phyloP scores from a whole-genome alignment of 2,329 filamentous ascomycete genomes.

The Pseudonectria foliicola region DNA sequence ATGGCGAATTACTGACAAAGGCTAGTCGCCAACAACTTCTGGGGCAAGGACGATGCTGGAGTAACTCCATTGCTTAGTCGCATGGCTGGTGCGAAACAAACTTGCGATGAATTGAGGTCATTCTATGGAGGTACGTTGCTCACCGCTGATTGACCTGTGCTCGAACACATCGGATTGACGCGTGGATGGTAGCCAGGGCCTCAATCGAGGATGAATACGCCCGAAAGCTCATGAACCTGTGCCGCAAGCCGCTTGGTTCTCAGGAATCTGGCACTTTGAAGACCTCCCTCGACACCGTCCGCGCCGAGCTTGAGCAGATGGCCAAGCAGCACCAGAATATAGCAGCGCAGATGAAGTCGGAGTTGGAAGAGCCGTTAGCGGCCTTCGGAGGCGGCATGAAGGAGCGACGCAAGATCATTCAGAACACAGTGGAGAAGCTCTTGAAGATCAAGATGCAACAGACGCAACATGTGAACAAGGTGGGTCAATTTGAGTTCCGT shows the following conservation, averaged over 20 bases:
- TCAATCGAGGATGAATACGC: constrained; percentile 96
- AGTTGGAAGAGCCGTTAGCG: constrained; percentile 85
- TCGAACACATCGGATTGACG: background rate
- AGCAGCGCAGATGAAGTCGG: constrained; percentile 88
- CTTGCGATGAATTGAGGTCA: constrained; percentile 83
- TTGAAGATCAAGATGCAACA: constrained; percentile 91
- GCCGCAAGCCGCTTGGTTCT: constrained; percentile 82
- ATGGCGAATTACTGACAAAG: constrained; percentile 10
- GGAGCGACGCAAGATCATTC: constrained; percentile 92
- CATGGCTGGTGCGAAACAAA: constrained; percentile 90
- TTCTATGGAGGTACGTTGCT: constrained; percentile 70
- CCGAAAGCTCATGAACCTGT: constrained; percentile 77
- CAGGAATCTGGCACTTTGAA: constrained; percentile 79
- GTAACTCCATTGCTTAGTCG: constrained; percentile 86
- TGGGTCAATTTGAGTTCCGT: constrained; percentile 27
- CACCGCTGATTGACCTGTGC: background rate
- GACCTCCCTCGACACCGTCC: constrained; percentile 76
- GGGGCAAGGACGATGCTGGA: constrained; percentile 98
- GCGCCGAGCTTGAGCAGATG: constrained; percentile 86
- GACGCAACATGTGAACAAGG: constrained; percentile 86
- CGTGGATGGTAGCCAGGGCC: constrained; percentile 57
- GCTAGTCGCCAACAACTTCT: constrained; percentile 96
- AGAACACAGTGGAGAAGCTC: constrained; percentile 87
- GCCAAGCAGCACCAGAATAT: constrained; percentile 88
- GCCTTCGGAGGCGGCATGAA: constrained; percentile 95